Percentiles rank a stretch among this genome's conserved stretches.
Conservation (phyloP, 192 early-diverging fungal genomes). For the Lobosporangium transversale region DNA sequence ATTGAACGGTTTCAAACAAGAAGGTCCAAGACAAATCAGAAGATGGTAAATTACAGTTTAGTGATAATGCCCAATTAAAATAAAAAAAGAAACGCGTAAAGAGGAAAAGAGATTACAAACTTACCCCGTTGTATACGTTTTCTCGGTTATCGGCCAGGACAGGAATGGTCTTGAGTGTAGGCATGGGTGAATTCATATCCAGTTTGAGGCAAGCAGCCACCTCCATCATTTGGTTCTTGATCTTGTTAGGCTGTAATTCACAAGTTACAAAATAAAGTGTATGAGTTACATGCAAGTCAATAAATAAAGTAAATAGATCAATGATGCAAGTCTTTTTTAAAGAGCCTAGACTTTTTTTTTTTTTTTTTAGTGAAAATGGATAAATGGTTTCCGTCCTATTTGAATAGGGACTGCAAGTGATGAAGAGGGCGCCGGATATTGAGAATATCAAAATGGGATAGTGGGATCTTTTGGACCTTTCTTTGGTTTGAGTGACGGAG, state of each 20-base stretch:
- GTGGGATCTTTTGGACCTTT: too few relatives aligned
- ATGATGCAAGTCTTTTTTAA: too few relatives aligned
- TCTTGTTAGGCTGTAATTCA: constrained; percentile 32
- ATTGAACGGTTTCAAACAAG: not conserved
- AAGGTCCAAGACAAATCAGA: not conserved
- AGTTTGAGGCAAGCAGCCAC: constrained; percentile 45
- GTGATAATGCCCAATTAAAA: too few relatives aligned
- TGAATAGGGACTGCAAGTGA: too few relatives aligned
- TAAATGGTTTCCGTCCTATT: too few relatives aligned
- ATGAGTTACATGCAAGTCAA: not conserved
- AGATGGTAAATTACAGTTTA: not conserved
- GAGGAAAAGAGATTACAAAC: not conserved
- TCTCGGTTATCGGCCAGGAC: constrained; percentile 37
- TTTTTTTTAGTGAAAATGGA: too few relatives aligned
- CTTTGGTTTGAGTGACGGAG: too few relatives aligned
- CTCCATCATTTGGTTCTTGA: constrained; percentile 52
- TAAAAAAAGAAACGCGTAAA: too few relatives aligned
- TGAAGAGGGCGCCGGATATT: too few relatives aligned
- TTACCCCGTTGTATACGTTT: constrained; percentile 15
- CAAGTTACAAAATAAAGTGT: not conserved
- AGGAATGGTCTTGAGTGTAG: constrained; percentile 42
- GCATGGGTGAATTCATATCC: constrained; percentile 46
- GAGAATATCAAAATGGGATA: too few relatives aligned
- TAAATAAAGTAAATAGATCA: too few relatives aligned
- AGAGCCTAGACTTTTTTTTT: too few relatives aligned